A percentile compares a stretch with the other conserved stretches of the same genome.
These are phyloP conservation scores for Solioccasus polychromus DNA, from an alignment of 768 basidiomycete species.

Conservation along the genomic window DNA sequence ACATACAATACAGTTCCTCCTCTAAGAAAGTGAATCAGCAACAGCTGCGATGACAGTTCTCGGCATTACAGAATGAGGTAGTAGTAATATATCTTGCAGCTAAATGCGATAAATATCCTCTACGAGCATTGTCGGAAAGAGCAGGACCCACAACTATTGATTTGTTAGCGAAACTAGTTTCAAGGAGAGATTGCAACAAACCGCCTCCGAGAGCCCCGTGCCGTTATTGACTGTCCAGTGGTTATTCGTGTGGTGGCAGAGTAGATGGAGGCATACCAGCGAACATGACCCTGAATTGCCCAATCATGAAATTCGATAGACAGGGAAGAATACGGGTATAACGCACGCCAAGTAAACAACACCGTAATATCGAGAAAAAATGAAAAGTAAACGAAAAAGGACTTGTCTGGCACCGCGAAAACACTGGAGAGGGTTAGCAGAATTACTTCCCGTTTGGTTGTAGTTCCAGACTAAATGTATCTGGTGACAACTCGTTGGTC, in stretches of 20 bases:
- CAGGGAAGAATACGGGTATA: not conserved
- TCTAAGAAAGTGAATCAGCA: not conserved
- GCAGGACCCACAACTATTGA: constrained; percentile 17
- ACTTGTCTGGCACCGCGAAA: constrained; percentile 1
- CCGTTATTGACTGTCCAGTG: constrained; percentile 17
- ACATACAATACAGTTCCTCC: constrained; percentile 18
- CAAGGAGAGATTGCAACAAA: not conserved
- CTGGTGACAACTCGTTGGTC: not conserved
- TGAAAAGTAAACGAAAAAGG: constrained; percentile 15
- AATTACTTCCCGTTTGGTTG: not conserved
- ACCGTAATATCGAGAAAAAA: constrained; percentile 26
- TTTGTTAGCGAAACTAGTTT: not conserved
- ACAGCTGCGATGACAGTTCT: not conserved
- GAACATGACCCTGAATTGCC: constrained; percentile 12
- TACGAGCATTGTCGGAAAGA: not conserved
- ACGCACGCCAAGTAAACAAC: constrained; percentile 20
- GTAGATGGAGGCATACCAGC: constrained; percentile 6
- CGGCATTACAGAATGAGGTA: constrained; percentile 19
- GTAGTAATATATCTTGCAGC: constrained; percentile 23
- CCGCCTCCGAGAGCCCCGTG: constrained; percentile 15
- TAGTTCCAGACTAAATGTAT: constrained; percentile 17
- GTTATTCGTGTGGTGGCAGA: not conserved
- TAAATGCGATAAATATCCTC: not conserved
- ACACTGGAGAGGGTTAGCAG: not conserved
- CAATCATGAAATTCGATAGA: not conserved